Conservation (phyloP, 2,329 filamentous ascomycete genomes). For the Basipetospora chlamydospora region DNA sequence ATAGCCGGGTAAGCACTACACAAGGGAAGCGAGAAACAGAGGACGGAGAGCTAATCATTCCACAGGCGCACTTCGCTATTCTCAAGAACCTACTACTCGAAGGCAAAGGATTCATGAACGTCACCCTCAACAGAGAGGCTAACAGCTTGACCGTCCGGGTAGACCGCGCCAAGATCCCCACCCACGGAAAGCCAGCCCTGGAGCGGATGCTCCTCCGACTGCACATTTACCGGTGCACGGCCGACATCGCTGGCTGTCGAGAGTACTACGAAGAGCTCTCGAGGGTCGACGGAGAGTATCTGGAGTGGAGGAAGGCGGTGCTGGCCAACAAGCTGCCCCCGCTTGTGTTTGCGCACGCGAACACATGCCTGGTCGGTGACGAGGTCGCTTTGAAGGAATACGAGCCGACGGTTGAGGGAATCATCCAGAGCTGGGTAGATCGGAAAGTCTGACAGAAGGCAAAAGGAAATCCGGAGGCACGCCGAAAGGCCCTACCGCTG, state of each 20-base stretch:
- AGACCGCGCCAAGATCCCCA: constrained; percentile 41
- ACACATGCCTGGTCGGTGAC: constrained; percentile 29
- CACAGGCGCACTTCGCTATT: constrained; percentile 44
- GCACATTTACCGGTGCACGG: constrained; percentile 49
- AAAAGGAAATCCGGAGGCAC: not conserved
- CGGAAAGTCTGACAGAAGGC: constrained; percentile 9
- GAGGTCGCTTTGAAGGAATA: constrained; percentile 35
- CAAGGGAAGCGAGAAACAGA: no score
- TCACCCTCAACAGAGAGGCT: constrained; percentile 29
- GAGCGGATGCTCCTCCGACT: constrained; percentile 42
- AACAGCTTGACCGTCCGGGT: constrained; percentile 37
- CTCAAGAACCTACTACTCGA: constrained; percentile 41
- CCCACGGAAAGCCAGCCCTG: constrained; percentile 41
- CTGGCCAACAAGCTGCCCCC: constrained; percentile 39
- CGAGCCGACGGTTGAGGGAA: constrained; percentile 43
- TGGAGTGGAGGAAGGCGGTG: constrained; percentile 40
- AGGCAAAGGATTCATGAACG: constrained; percentile 32
- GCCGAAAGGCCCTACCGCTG: not conserved
- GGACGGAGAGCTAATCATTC: no score
- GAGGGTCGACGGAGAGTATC: constrained; percentile 33
- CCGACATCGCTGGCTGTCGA: constrained; percentile 36
- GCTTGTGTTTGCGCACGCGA: constrained; percentile 50
- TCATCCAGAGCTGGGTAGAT: constrained; percentile 43
- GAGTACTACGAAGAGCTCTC: constrained; percentile 44
- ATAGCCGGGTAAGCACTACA: constrained; percentile 20